phyloP scores from a whole-genome alignment of 2,329 filamentous ascomycete species.

The Cladosporium oxysporum region DNA sequence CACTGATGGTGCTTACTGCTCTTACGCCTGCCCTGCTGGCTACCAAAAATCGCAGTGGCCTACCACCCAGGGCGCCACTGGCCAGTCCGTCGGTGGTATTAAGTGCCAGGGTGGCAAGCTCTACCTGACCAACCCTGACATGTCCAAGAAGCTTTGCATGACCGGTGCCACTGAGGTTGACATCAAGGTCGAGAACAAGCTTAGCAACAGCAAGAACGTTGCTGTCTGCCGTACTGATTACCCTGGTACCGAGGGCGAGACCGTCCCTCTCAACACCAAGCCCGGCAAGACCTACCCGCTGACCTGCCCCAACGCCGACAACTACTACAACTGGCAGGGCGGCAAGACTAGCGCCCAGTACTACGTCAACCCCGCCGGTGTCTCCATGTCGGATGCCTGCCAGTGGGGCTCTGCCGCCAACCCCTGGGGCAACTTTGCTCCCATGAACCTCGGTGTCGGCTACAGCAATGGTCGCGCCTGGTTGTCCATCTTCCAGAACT shows the following conservation, averaged over 20 bases:
- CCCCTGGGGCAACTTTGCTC: conserved; percentile 78
- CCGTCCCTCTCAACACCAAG: conserved; percentile 68
- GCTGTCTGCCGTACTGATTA: conserved; percentile 94
- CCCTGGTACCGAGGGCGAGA: conserved; percentile 87
- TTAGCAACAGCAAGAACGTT: conserved; percentile 60
- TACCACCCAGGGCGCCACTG: conserved; percentile 69
- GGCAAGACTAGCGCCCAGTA: conserved; percentile 85
- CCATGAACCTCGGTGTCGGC: conserved; percentile 81
- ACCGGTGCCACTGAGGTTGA: conserved; percentile 63
- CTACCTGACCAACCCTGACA: conserved; percentile 68
- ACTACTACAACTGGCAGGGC: conserved; percentile 78
- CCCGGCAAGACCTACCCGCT: conserved; percentile 63
- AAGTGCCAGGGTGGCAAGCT: conserved; percentile 79
- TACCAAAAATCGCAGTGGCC: conserved; percentile 96
- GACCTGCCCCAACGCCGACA: conserved; percentile 70
- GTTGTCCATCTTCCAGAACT: conserved; percentile 83
- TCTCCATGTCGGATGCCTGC: conserved; percentile 68
- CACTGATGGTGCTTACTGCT: conserved; percentile 71
- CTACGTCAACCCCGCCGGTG: conserved; percentile 87
- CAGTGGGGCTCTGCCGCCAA: conserved; percentile 67
- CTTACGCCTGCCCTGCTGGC: conserved; percentile 87
- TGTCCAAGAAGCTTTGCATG: conserved; percentile 72
- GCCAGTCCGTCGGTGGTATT: conserved; percentile 85
- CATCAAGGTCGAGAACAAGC: conserved; percentile 74
- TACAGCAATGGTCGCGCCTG: conserved; percentile 69